Evolutionary conservation across 2,329 filamentous ascomycete species (phyloP).

Genomic region (Sarocladium kiliense): DNA sequence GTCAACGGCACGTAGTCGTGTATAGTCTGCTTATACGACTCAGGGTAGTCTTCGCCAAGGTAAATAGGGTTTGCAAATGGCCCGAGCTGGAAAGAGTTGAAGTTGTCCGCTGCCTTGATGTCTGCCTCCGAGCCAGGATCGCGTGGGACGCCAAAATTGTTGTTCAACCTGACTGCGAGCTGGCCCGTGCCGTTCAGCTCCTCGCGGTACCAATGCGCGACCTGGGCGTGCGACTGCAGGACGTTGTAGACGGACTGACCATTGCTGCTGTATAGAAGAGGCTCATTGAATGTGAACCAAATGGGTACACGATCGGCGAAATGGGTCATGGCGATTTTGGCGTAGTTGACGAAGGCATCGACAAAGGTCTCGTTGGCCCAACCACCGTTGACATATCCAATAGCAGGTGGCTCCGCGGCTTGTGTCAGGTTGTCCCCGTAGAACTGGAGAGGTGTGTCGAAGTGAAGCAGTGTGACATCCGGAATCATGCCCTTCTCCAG

Average conservation of each 20-base stretch:
- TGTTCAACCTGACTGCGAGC: constrained; percentile 44
- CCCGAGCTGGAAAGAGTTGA: constrained; percentile 41
- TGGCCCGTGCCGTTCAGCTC: constrained; percentile 45
- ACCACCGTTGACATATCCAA: constrained; percentile 36
- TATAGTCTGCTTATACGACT: constrained; percentile 38
- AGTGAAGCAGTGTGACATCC: constrained; percentile 42
- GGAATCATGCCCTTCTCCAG: constrained; percentile 45
- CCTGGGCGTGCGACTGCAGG: constrained; percentile 42
- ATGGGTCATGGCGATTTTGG: constrained; percentile 44
- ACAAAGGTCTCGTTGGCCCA: constrained; percentile 42
- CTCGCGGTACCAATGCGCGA: constrained; percentile 50
- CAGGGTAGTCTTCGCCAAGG: constrained; percentile 45
- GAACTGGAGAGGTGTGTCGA: constrained; percentile 41
- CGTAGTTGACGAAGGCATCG: constrained; percentile 48
- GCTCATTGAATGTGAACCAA: constrained; percentile 52
- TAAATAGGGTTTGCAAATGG: constrained; percentile 49
- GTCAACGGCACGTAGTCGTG: constrained; percentile 41
- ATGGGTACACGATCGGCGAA: constrained; percentile 46
- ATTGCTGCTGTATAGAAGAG: constrained; percentile 34
- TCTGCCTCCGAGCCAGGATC: constrained; percentile 33
- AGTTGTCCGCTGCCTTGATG: constrained; percentile 39
- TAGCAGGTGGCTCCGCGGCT: constrained; percentile 16
- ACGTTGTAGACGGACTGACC: constrained; percentile 34
- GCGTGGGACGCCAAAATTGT: constrained; percentile 45
- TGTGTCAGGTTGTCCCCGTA: constrained; percentile 26